Evolutionary conservation across 2,329 filamentous ascomycete species (phyloP), one percentile per base, ranked within the genome.

Genomic region (Cladosporium sp.): DNA sequence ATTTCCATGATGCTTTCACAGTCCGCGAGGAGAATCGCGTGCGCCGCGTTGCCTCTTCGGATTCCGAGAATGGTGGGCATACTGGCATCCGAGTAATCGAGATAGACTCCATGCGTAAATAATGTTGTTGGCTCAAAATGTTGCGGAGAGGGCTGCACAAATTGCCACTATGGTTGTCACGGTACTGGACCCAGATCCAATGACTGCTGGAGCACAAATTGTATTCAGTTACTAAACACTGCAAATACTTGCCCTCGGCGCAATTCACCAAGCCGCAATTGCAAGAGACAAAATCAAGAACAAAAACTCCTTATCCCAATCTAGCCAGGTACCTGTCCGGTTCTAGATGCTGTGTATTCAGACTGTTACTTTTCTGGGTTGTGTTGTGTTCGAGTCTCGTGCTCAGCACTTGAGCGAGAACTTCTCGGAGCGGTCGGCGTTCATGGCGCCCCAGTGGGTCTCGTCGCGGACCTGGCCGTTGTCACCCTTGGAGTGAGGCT

Each of bases 361-460:
- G 52, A 55, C 52, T 55, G 30, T 21, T 34, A 55, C 52, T 55
- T 55, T 30, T 4, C 32, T 55, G 26, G 41, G 8, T 34, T 18
- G 52, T 55, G 28, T 21, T 30, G 24, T 28, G 26, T 30, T 24
- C 18, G 26, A 21, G 18, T 28, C 15, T 18, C 51, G 30, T 36
- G 57, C 36, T 59, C 57, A 59, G 77, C 84, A 86, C 69, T 78
- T 75, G 51, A 83, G 76, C 63, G 79, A 74, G 75, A 83, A 90
- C 82, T 90, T 90, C 68, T 80, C 66, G 74, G 80, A 81, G 71
- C 88, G 82, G 68, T 88, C 83, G 0, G 82, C 80, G 51, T 83
- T 87, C 84, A 88, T 90, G 51, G 87, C 86, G 72, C 89, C 89
- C 89, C 89, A 91, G 72, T 89, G 84, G 41, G 84, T 88, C 84